phyloP scores from a whole-genome alignment of 176 grass and related monocot species.

The Thinopyrum elongatum region DNA sequence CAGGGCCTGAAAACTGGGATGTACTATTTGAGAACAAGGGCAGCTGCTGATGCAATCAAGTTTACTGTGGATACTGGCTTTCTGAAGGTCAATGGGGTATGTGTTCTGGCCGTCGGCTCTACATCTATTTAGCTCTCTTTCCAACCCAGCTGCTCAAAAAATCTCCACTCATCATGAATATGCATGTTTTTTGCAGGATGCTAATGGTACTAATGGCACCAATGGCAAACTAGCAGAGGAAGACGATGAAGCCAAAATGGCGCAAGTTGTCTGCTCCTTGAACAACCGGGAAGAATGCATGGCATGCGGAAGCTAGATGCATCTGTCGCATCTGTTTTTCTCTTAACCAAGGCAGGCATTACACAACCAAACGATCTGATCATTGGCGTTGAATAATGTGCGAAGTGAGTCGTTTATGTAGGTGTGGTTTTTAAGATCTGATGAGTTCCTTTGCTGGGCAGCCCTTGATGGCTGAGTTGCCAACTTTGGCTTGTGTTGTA shows the following conservation, averaged over 20 bases:
- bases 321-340: not conserved
- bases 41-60: constrained; percentile 95
- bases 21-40: constrained; percentile 94
- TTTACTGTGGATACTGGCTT: constrained; percentile 86
- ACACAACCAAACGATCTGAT: constrained; percentile 17
- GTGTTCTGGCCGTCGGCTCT: not conserved
- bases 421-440: not conserved
- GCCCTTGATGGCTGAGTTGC: not conserved
- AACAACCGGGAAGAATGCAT: constrained; percentile 90
- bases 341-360: constrained; percentile 13
- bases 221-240: constrained; percentile 36
- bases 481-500: constrained; percentile 12
- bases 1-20: constrained; percentile 99
- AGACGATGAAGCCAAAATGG: constrained; percentile 90
- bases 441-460: not conserved
- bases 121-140: not conserved
- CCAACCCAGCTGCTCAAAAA: not conserved
- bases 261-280: constrained; percentile 90
- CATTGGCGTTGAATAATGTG: constrained; percentile 29
- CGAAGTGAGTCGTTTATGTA: not conserved
- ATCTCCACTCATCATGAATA: constrained; percentile 6
- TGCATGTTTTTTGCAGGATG: constrained; percentile 34
- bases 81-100: constrained; percentile 43
- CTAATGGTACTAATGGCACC: constrained; percentile 6
- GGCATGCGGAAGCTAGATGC: constrained; percentile 81